Conservation (phyloP, 495 filamentous ascomycete genomes). For the Tuber melanosporum region DNA sequence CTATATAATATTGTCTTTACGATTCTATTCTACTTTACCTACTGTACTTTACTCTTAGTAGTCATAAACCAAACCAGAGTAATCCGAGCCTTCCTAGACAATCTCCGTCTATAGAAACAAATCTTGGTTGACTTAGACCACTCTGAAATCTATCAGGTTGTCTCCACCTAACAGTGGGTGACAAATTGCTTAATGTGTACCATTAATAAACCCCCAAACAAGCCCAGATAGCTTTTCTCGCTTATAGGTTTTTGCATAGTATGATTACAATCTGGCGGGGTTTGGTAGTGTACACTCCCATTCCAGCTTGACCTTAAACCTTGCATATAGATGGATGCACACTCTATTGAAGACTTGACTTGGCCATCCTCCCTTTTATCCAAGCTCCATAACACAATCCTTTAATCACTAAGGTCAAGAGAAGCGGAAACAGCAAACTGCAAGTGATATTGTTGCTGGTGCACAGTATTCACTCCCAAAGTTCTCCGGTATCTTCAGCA, state of each 20-base stretch:
- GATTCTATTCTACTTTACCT: no score
- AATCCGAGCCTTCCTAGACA: no score
- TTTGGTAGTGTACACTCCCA: not conserved
- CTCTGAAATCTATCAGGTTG: no score
- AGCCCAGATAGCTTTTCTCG: not conserved
- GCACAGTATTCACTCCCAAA: not conserved
- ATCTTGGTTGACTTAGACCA: no score
- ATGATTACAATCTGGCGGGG: not conserved
- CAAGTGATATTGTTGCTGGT: not conserved
- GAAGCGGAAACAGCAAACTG: not conserved
- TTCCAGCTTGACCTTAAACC: not conserved
- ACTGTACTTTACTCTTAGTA: no score
- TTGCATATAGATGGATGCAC: not conserved
- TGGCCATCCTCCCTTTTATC: not conserved
- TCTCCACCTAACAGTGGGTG: no score
- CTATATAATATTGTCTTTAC: no score
- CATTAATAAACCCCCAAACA: not conserved
- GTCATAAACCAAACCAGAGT: no score
- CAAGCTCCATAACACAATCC: not conserved
- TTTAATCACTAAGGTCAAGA: not conserved
- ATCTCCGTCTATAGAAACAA: no score
- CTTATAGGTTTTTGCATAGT: not conserved
- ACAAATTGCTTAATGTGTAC: not conserved
- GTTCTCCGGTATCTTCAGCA: not conserved
- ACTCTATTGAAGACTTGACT: not conserved